These are phyloP conservation scores for Calonectria pseudoturangicola DNA, from an alignment of 2,329 filamentous ascomycete species.

Conservation along the genomic window DNA sequence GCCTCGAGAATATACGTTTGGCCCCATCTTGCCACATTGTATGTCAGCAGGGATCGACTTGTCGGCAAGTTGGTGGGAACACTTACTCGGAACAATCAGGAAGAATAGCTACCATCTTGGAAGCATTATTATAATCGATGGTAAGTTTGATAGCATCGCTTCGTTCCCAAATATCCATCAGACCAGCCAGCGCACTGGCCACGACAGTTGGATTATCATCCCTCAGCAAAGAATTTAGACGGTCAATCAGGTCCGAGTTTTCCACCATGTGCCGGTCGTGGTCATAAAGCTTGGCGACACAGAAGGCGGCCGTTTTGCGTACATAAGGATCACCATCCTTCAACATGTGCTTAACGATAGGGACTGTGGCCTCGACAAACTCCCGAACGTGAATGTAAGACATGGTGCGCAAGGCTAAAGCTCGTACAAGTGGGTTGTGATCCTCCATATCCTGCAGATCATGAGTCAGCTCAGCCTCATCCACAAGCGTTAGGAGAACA, in stretches of 20 bases:
- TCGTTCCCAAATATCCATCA: slow-evolving; percentile 99
- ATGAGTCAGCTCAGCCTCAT: slow-evolving; percentile 42
- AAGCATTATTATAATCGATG: slow-evolving; percentile 97
- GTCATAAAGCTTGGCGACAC: slow-evolving; percentile 97
- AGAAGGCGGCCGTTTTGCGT: slow-evolving; percentile 96
- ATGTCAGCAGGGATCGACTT: slow-evolving; percentile 39
- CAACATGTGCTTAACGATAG: slow-evolving; percentile 87
- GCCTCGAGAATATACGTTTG: slow-evolving; percentile 99
- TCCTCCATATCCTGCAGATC: slow-evolving; percentile 90
- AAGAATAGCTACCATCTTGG: slow-evolving; percentile 97
- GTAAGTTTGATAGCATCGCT: slow-evolving; percentile 98
- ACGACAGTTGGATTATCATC: slow-evolving; percentile 99
- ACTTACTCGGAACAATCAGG: slow-evolving; percentile 97
- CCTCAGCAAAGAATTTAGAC: slow-evolving; percentile 89
- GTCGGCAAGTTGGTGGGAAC: not conserved
- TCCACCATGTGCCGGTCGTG: slow-evolving; percentile 95
- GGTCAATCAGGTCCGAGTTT: slow-evolving; percentile 91
- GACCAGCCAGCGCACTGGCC: slow-evolving; percentile 89
- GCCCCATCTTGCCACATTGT: slow-evolving; percentile 82
- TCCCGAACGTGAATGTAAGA: slow-evolving; percentile 98
- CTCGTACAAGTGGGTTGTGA: slow-evolving; percentile 91
- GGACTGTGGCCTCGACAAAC: slow-evolving; percentile 93
- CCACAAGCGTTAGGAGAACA: slow-evolving; percentile 48
- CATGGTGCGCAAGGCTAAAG: slow-evolving; percentile 93
- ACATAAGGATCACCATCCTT: slow-evolving; percentile 95